phyloP scores from a whole-genome alignment of 495 filamentous ascomycete species.

The Xylaria nigripes region DNA sequence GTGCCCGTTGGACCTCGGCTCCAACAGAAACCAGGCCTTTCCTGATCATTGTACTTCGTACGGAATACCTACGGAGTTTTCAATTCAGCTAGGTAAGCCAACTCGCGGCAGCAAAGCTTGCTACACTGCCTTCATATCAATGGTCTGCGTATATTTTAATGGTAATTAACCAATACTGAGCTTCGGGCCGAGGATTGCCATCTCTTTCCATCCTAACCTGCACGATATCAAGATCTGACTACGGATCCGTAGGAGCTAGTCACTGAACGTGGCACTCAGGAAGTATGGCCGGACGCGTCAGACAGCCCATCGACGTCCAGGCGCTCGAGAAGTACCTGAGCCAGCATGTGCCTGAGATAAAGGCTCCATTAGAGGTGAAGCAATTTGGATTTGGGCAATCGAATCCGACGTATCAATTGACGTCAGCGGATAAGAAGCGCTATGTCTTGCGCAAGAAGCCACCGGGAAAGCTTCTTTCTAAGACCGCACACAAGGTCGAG shows the following conservation, averaged over 20 bases:
- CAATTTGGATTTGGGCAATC: constrained; percentile 98
- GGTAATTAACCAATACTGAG: background rate
- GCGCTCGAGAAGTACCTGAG: constrained; percentile 71
- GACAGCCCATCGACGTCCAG: constrained; percentile 77
- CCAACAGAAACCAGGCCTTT: background rate
- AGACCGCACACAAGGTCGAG: constrained; percentile 92
- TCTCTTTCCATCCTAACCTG: background rate
- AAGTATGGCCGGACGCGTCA: constrained; percentile 78
- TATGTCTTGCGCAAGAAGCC: constrained; percentile 95
- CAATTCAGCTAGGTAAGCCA: background rate
- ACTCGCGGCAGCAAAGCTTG: background rate
- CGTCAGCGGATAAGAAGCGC: constrained; percentile 51
- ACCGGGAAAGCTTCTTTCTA: constrained; percentile 80
- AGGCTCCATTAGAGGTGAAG: constrained; percentile 73
- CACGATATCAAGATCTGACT: background rate
- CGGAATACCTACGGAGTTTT: too few species aligned
- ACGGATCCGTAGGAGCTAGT: too few species aligned
- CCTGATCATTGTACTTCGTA: too few species aligned
- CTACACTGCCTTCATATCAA: background rate
- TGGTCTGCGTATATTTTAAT: background rate
- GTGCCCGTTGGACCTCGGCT: too few species aligned
- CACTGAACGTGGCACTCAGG: background rate
- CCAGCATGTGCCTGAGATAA: constrained; percentile 67
- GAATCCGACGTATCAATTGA: constrained; percentile 92
- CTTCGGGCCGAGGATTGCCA: background rate